phyloP scores from a whole-genome alignment of 176 grass and related monocot species.

The Dactylis glomerata region DNA sequence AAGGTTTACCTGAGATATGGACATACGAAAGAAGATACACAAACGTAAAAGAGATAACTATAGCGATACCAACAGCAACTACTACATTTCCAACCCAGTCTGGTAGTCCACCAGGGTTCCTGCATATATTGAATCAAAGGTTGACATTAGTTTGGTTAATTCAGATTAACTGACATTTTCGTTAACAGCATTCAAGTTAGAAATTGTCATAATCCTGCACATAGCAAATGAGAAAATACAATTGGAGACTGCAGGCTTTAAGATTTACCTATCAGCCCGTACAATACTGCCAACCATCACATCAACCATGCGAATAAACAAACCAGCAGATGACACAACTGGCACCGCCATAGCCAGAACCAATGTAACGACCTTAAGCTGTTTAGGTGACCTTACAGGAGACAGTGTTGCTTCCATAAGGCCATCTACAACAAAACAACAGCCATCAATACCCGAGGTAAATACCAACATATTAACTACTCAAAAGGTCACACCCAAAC shows the following conservation, averaged over 20 bases:
- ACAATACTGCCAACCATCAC: conserved; percentile 73
- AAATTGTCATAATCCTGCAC: neutral
- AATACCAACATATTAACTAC: conserved; percentile 1
- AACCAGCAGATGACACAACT: conserved; percentile 65
- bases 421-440: conserved; percentile 64
- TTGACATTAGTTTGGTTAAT: conserved; percentile 12
- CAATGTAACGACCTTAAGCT: conserved; percentile 86
- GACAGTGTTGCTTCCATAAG: conserved; percentile 96
- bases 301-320: conserved; percentile 63
- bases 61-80: conserved; percentile 61
- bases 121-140: conserved; percentile 39
- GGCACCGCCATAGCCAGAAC: conserved; percentile 67
- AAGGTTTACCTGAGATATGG: conserved; percentile 87
- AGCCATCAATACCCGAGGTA: conserved; percentile 10
- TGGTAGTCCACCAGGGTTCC: conserved; percentile 79
- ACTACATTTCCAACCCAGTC: conserved; percentile 79
- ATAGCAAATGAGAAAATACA: conserved; percentile 1
- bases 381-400: conserved; percentile 63
- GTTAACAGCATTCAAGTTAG: conserved; percentile 4
- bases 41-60: conserved; percentile 64
- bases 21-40: conserved; percentile 93
- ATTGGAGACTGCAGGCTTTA: neutral
- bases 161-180: neutral
- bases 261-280: conserved; percentile 75
- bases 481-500: conserved; percentile 33